Evolutionary conservation across 139 green algal species (phyloP), one percentile per base, ranked within the genome.

Genomic region (Chlamydomonas eustigma): DNA sequence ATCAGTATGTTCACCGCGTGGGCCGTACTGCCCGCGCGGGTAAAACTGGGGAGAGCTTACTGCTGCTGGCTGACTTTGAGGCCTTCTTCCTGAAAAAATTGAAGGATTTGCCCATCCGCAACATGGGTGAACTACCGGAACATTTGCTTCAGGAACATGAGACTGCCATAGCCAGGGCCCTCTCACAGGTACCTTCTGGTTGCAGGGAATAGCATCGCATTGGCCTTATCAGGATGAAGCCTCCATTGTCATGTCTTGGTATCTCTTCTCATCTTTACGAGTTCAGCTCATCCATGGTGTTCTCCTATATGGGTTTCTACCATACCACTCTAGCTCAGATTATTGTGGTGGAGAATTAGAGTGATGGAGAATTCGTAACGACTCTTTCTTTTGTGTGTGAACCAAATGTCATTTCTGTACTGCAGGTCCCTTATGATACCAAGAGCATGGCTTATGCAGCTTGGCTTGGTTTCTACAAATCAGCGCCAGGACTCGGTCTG

Each of bases 1-100:
- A 97, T 78, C 92, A 99, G 88, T 99, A 98, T 76, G 92, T 98
- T 50, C 96, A 99, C 81, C 85, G 96, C 35, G 97, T 97, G 38
- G 94, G 94, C 2, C 86, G 96, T 67, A 98, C 95, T 5, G 95
- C 93, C 0, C 85, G 95, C 4, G 95, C 95, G 1, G 95, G 95
- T 52, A 96, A 95, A 76, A 89, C 84, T n/a, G 94, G 92, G 73
- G 88, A 87, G 31, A 88, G 90, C 4, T 85, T 97, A 70, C 97
- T 96, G 30, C 96, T 98, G 85, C 95, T 98, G 44, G 73, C 75
- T 1, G 81, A 89, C 44, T 85, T 85, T 31, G 85, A 89, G 77
- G 38, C 32, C 4, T 38, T 38, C 18, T 72, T 72, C 65, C 78
- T 80, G 38, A 67, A 69, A 66, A 68, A 65, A 37, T 71, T 80